These are phyloP conservation scores for Sphaceloma murrayae DNA, from an alignment of 2,329 filamentous ascomycete genomes.

Conservation along the genomic window DNA sequence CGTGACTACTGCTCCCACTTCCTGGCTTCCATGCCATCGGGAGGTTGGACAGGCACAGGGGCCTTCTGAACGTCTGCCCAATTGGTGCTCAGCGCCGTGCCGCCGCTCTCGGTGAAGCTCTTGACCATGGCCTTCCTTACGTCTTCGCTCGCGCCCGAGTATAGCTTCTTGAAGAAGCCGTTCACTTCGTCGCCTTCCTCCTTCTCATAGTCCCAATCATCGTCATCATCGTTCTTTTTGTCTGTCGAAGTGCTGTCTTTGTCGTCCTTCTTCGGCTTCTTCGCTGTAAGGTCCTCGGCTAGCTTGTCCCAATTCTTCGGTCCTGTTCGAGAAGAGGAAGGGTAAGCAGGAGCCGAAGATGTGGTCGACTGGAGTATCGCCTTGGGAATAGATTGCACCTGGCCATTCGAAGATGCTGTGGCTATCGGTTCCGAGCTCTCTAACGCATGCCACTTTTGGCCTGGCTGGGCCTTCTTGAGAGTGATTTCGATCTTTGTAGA, in stretches of 20 bases:
- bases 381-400: conserved; percentile 18
- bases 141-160: conserved; percentile 65
- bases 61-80: conserved; percentile 72
- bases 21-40: conserved; percentile 68
- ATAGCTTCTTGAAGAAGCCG: conserved; percentile 83
- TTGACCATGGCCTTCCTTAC: conserved; percentile 94
- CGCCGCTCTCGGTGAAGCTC: conserved; percentile 88
- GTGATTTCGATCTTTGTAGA: conserved; percentile 71
- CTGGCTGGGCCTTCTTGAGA: conserved; percentile 56
- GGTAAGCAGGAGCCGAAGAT: conserved; percentile 53
- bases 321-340: conserved; percentile 73
- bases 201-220: conserved; percentile 45
- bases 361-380: conserved; percentile 19
- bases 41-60: conserved; percentile 62
- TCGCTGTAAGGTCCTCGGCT: conserved; percentile 41
- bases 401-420: neutral
- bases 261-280: conserved; percentile 29
- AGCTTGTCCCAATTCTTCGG: conserved; percentile 90
- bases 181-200: conserved; percentile 57
- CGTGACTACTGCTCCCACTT: conserved; percentile 45
- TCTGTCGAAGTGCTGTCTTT: conserved; percentile 23
- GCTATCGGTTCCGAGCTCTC: conserved; percentile 35
- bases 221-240: conserved; percentile 30
- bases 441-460: conserved; percentile 58
- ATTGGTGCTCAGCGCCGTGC: conserved; percentile 83